Evolutionary conservation across 805 yeast species (phyloP), one percentile per base, ranked within the genome.

Genomic region (Zygosaccharomyces gambellarensis): DNA sequence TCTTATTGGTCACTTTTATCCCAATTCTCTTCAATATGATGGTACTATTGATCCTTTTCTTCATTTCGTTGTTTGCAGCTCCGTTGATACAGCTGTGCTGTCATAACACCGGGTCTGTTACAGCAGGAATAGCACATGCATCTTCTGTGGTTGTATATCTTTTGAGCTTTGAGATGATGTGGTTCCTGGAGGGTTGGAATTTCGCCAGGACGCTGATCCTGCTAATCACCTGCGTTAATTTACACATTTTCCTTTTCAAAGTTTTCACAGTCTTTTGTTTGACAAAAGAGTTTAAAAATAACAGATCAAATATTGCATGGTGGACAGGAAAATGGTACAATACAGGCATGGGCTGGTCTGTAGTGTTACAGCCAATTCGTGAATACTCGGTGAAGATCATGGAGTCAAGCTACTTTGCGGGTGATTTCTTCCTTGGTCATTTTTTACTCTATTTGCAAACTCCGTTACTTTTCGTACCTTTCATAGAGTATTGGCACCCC

Each of bases 271-370:
- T 78, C 1, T 41, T 79, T 0, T 54, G 83, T 4, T 63, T 87
- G 36, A 77, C 86, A 6, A 74, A 84, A 43, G 96, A 88, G 59
- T 76, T 76, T 56, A 77, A 74, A 49, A 80, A 76, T 54, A 85
- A 78, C 53, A 75, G 71, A 40, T 68, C 87, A 0, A 86, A 83
- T 57, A 63, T 77, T 32, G 83, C 90, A 2, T 84, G 89, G 88
- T 85, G 90, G 90, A 77, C 87, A 9, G 90, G 90, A 0, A 79
- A 75, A 48, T 85, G 92, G 92, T 59, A 76, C 42, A 74, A 74
- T 11, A 74, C 82, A 0, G 82, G 82, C 0, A 70, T 84, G 40
- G 88, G 90, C 0, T 79, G 83, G 80, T 64, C 76, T 42, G 69
- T 79, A 0, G 46, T 84, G 5, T 69, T 82, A 2, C 90, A 83